A percentile compares a stretch with the other conserved stretches of the same genome.
Conservation (phyloP, 441 rosid genomes). For the Metrosideros polymorpha region DNA sequence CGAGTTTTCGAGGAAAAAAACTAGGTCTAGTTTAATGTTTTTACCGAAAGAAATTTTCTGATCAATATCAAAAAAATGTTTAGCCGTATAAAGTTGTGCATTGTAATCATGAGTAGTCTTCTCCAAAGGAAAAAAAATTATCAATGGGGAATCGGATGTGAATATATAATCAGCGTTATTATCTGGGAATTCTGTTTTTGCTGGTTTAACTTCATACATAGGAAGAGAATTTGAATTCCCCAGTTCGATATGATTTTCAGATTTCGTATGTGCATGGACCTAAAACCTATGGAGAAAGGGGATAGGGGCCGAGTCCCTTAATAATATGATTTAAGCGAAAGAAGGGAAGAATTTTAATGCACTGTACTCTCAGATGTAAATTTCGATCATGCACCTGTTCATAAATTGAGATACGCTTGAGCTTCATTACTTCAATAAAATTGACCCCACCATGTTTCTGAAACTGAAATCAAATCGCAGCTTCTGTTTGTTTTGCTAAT, state of each 20-base stretch:
- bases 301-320: no score
- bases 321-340: no score
- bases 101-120: background rate
- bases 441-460: background rate
- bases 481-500: background rate
- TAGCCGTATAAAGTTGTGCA: background rate
- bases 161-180: no score
- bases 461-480: background rate
- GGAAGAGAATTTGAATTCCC: background rate
- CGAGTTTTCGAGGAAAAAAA: background rate
- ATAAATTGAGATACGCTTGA: background rate
- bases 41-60: no score
- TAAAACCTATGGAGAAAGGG: background rate
- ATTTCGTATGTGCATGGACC: background rate
- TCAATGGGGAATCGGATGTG: background rate
- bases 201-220: background rate
- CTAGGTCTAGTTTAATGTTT: background rate
- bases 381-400: background rate
- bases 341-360: no score
- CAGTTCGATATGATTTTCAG: background rate
- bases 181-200: no score
- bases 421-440: background rate
- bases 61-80: background rate
- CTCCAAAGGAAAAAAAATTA: background rate
- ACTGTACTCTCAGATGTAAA: background rate